Evolutionary conservation across 2,329 filamentous ascomycete genomes (phyloP).

Genomic region (Penicillium crustosum): DNA sequence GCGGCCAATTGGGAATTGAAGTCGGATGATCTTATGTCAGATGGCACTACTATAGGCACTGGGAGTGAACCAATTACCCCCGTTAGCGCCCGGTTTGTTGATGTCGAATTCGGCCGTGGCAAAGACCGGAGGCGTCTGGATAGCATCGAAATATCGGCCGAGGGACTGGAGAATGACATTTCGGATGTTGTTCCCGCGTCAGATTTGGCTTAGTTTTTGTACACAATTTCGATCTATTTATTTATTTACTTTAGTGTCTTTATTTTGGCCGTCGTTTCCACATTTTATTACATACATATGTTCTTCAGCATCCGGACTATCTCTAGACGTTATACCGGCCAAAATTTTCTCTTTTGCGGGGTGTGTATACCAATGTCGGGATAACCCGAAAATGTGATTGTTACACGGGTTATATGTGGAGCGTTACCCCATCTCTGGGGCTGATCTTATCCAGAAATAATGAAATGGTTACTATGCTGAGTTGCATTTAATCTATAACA

Average conservation of each 20-base stretch:
- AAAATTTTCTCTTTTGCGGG: neutral
- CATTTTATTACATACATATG: too few relatives aligned
- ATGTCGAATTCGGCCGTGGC: slow-evolving; percentile 43
- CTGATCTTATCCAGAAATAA: too few relatives aligned
- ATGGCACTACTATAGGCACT: slow-evolving; percentile 24
- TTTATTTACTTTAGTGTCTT: slow-evolving; percentile 1
- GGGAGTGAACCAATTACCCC: slow-evolving; percentile 46
- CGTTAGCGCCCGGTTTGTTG: slow-evolving; percentile 43
- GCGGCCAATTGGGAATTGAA: slow-evolving; percentile 43
- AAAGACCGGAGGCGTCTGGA: slow-evolving; percentile 41
- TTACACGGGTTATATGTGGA: neutral
- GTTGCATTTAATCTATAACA: neutral
- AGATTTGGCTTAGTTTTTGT: slow-evolving; percentile 26
- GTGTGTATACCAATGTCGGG: neutral
- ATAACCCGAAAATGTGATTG: neutral
- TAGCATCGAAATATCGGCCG: slow-evolving; percentile 41
- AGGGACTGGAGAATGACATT: slow-evolving; percentile 35
- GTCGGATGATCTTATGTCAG: slow-evolving; percentile 38
- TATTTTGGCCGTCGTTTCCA: neutral
- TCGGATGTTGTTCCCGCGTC: slow-evolving; percentile 26
- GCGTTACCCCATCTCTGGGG: neutral
- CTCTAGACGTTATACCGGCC: neutral
- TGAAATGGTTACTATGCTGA: too few relatives aligned
- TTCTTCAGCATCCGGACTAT: neutral
- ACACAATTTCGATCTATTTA: neutral